Percentiles rank a stretch among this genome's conserved stretches.
Conservation (phyloP, 192 early-diverging fungal species). For the Podila epicladia region DNA sequence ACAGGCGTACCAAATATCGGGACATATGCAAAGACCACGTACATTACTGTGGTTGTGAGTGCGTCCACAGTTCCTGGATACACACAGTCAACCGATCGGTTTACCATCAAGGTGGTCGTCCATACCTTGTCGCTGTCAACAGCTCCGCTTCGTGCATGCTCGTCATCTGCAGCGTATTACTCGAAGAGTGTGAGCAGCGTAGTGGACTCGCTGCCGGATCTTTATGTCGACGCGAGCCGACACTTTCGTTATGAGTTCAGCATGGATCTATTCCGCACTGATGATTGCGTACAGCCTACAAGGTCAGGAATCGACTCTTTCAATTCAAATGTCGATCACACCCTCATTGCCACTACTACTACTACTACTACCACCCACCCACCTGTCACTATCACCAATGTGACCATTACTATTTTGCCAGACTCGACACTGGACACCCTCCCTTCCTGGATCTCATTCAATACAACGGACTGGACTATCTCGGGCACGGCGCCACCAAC, state of each 20-base stretch:
- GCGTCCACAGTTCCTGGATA: slow-evolving; percentile 15
- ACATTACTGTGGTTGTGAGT: neutral
- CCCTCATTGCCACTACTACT: neutral
- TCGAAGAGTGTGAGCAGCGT: neutral
- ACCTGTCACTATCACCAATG: neutral
- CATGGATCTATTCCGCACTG: slow-evolving; percentile 8
- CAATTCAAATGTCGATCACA: neutral
- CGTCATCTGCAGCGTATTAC: neutral
- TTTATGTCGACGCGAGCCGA: neutral
- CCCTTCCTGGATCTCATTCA: slow-evolving; percentile 12
- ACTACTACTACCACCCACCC: no score
- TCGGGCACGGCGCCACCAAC: neutral
- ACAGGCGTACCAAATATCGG: slow-evolving; percentile 5
- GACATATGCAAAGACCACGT: slow-evolving; percentile 9
- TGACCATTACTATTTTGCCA: slow-evolving; percentile 4
- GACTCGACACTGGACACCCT: slow-evolving; percentile 2
- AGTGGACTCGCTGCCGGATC: slow-evolving; percentile 10
- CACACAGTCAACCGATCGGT: slow-evolving; percentile 9
- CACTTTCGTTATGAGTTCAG: neutral
- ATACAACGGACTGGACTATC: neutral
- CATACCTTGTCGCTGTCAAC: slow-evolving; percentile 9
- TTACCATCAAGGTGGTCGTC: slow-evolving; percentile 7
- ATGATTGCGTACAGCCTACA: slow-evolving; percentile 6
- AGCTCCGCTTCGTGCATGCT: slow-evolving; percentile 5
- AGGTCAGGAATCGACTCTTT: neutral